Evolutionary conservation across 768 basidiomycete genomes (phyloP).

Genomic region (Boletus tomentosulus): DNA sequence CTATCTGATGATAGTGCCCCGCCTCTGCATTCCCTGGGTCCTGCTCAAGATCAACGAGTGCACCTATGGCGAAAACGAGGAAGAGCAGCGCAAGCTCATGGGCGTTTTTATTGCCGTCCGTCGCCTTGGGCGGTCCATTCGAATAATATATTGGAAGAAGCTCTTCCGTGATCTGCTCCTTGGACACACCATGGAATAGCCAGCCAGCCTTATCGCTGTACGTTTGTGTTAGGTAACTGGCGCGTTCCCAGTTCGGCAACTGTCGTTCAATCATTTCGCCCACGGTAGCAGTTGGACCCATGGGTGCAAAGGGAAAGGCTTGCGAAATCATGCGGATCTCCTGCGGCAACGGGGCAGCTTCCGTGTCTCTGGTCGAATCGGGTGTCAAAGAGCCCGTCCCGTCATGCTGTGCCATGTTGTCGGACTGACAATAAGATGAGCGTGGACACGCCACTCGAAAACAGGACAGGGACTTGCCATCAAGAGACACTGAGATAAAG

Average conservation of each 20-base stretch:
- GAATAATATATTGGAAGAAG: conserved; percentile 41
- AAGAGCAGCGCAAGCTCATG: conserved; percentile 50
- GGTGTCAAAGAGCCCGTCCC: conserved; percentile 18
- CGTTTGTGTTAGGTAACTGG: conserved; percentile 39
- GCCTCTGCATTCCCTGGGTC: conserved; percentile 37
- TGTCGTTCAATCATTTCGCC: conserved; percentile 49
- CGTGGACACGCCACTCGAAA: not conserved
- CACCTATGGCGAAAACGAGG: conserved; percentile 49
- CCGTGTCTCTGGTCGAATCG: conserved; percentile 25
- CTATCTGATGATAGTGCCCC: conserved; percentile 64
- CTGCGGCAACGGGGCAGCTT: conserved; percentile 28
- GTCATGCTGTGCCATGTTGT: conserved; percentile 16
- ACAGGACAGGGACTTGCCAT: conserved; percentile 23
- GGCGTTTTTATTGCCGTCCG: conserved; percentile 40
- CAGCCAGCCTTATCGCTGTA: conserved; percentile 49
- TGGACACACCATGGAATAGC: conserved; percentile 48
- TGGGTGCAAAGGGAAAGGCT: conserved; percentile 62
- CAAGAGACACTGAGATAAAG: conserved; percentile 27
- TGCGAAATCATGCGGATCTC: conserved; percentile 48
- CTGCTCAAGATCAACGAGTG: conserved; percentile 38
- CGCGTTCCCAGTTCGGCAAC: conserved; percentile 51
- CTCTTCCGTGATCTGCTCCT: conserved; percentile 42
- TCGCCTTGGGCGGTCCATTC: conserved; percentile 12
- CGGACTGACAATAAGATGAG: conserved; percentile 22
- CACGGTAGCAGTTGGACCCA: conserved; percentile 44